Evolutionary conservation across 148 eudicot genomes (phyloP).

Genomic region (Fallopia convolvulus): DNA sequence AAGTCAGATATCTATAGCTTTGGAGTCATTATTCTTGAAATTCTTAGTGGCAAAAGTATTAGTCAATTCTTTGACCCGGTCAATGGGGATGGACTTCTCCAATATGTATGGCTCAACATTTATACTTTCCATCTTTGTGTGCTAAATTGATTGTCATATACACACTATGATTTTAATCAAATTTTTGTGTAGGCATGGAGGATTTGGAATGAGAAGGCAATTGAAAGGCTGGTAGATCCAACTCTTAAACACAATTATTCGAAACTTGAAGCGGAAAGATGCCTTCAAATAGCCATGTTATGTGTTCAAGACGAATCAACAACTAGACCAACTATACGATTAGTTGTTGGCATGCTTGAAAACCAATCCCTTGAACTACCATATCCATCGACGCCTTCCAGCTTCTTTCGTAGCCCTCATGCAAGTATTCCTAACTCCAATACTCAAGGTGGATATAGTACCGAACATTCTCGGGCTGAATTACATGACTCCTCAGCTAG

Average conservation of each 20-base stretch:
- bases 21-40: background rate
- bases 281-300: background rate
- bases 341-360: background rate
- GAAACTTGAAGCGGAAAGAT: background rate
- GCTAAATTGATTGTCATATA: too few species aligned
- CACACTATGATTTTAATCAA: too few species aligned
- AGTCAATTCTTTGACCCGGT: background rate
- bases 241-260: background rate
- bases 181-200: background rate
- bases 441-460: background rate
- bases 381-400: background rate
- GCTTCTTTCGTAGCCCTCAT: background rate
- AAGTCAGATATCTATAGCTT: slow-evolving; percentile 4
- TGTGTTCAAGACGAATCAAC: background rate
- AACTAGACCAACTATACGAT: background rate
- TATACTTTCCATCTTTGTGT: background rate
- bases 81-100: background rate
- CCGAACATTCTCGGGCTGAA: background rate
- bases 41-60: background rate
- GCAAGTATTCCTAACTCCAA: background rate
- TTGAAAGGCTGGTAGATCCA: background rate
- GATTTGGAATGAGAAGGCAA: background rate
- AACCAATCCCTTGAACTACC: slow-evolving; percentile 1
- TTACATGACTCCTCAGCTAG: background rate
- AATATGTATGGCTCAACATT: background rate